A percentile compares a stretch with the other conserved stretches of the same genome.
Evolutionary conservation across 352 stramenopile species (phyloP).

Genomic region (Phytophthora pluvialis): DNA sequence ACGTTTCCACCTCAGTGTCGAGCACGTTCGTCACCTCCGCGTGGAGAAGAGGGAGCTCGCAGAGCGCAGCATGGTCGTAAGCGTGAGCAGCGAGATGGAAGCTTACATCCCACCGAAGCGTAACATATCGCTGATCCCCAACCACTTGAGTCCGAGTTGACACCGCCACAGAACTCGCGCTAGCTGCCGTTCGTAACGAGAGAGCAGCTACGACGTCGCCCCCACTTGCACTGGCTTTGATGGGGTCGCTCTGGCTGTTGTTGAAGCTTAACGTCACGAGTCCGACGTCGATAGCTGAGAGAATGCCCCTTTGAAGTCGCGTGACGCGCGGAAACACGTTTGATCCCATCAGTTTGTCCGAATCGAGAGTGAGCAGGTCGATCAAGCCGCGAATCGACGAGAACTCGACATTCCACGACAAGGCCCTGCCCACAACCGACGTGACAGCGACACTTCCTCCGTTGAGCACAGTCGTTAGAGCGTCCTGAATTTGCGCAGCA

Average conservation of each 20-base stretch:
- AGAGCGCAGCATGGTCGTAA: background rate
- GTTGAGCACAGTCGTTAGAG: background rate
- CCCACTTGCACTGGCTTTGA: background rate
- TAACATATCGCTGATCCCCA: background rate
- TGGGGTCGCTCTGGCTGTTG: background rate
- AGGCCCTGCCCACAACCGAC: background rate
- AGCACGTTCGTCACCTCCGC: constrained; percentile 23
- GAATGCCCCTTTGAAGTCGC: constrained; percentile 2
- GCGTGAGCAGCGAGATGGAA: constrained; percentile 4
- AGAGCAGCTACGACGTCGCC: background rate
- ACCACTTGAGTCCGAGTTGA: background rate
- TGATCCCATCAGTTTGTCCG: background rate
- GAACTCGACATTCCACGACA: background rate
- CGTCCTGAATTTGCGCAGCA: background rate
- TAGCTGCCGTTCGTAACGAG: background rate
- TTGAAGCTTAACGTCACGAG: background rate
- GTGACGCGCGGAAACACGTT: background rate
- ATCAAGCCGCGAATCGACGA: background rate
- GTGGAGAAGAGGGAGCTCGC: background rate
- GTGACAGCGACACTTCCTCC: background rate
- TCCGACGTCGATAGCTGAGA: background rate
- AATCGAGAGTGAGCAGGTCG: background rate
- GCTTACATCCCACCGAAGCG: background rate
- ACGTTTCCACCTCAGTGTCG: constrained; percentile 34
- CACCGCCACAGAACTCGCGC: background rate